These are phyloP conservation scores for Sugiyamaella marilandica DNA, from an alignment of 805 yeast species.

Conservation along the genomic window DNA sequence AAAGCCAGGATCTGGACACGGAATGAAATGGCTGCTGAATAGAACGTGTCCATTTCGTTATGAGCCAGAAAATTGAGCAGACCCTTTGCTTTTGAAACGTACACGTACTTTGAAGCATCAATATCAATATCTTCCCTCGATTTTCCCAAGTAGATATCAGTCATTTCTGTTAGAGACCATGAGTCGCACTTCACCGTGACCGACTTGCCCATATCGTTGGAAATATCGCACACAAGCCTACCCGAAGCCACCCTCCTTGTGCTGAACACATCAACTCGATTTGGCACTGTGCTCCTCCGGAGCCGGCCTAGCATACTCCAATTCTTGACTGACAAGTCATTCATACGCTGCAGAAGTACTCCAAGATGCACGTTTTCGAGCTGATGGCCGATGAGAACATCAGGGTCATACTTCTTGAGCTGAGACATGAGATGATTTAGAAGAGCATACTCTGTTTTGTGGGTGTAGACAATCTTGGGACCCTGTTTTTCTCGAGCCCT, in stretches of 20 bases:
- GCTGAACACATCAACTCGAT: conserved; percentile 45
- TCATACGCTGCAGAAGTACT: conserved; percentile 74
- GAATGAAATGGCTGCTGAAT: conserved; percentile 74
- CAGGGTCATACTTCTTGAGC: conserved; percentile 81
- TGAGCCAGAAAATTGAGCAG: conserved; percentile 68
- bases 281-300: conserved; percentile 67
- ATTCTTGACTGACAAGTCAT: conserved; percentile 56
- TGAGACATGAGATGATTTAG: conserved; percentile 69
- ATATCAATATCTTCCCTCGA: conserved; percentile 69
- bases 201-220: conserved; percentile 92
- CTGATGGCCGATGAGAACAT: conserved; percentile 82
- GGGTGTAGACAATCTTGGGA: conserved; percentile 42
- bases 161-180: conserved; percentile 93
- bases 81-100: conserved; percentile 52
- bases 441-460: conserved; percentile 69
- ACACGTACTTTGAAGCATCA: conserved; percentile 53
- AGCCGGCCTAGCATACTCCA: conserved; percentile 74
- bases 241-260: conserved; percentile 67
- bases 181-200: conserved; percentile 87
- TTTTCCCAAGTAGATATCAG: conserved; percentile 65
- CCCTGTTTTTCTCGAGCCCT: conserved; percentile 45
- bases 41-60: conserved; percentile 58
- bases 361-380: conserved; percentile 75
- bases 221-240: conserved; percentile 83
- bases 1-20: conserved; percentile 79